Base-by-base conservation (phyloP, 345 rosid genomes). In the Erysimum cheiranthoides region DNA sequence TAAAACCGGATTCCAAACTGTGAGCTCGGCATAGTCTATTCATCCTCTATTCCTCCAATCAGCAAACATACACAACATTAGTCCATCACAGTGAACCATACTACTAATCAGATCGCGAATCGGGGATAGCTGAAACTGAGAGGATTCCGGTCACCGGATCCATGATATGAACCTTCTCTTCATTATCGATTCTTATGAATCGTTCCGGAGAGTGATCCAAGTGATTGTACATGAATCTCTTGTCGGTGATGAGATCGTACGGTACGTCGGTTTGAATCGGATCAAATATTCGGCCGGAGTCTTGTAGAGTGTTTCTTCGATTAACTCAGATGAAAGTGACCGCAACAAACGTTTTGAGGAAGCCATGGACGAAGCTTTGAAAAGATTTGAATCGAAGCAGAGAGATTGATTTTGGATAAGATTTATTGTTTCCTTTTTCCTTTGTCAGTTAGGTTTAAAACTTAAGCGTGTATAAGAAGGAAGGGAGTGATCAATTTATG, bases 81-180 rank as follows among this genome's bases (percentile, higher is more conserved):
- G 56, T 25, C 54, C 31, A 50, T 21, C 54, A 50, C 54, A 21
- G 1, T 50, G 54, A 4, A 50, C 30, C 54, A 18, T 50, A 50
- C 0, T 4, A 10, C n/a, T n/a, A n/a, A n/a, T n/a, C n/a, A 0
- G 2, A 18, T 0, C 0, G 5, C 1, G 30, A 25, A 51, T 51
- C 1, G 2, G 32, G 56, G 2, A 51, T 0, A 21, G 56, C 31
- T 51, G 56, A 50, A 4, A 4, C 56, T 21, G 11, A 16, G 9
- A 1, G 12, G 12, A 10, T 50, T 10, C 11, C 5, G 14, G 30
- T 50, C 31, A 21, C 14, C 56, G 56, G 56, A 25, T 52, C 57
- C 32, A 52, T 52, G 57, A 52, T 52, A 1, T 52, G 31, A 52
- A 27, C 34, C 4, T 8, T 10, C 57, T 10, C 3, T 2, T 1